Evolutionary conservation across 306 rosid species (phyloP).

Genomic region (Morella rubra): DNA sequence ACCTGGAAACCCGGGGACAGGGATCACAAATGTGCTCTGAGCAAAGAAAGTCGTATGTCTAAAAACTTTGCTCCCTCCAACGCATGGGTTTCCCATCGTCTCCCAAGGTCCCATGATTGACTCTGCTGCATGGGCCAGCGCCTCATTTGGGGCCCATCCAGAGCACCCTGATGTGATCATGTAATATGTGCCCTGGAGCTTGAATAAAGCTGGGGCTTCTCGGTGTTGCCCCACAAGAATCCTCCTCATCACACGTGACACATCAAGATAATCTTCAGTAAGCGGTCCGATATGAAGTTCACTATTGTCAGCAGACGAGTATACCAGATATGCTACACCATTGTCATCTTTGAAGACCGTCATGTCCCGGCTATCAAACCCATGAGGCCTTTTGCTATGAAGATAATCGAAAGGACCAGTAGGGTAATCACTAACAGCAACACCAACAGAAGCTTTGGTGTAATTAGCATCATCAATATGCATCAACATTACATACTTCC

Average conservation of each 20-base stretch:
- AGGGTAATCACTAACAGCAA: conserved; percentile 77
- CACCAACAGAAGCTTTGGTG: conserved; percentile 85
- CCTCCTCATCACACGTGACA: conserved; percentile 55
- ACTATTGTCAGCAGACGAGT: conserved; percentile 95
- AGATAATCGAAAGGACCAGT: conserved; percentile 87
- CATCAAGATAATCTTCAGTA: conserved; percentile 73
- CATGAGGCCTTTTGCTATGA: conserved; percentile 89
- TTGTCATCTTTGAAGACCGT: conserved; percentile 90
- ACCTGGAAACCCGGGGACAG: conserved; percentile 63
- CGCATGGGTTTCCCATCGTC: conserved; percentile 84
- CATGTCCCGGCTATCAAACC: conserved; percentile 93
- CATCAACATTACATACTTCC: conserved; percentile 98
- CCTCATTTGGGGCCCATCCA: conserved; percentile 98
- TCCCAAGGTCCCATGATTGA: conserved; percentile 94
- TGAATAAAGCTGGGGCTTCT: conserved; percentile 98
- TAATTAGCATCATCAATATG: conserved; percentile 93
- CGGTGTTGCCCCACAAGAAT: conserved; percentile 86
- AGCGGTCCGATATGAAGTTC: conserved; percentile 93
- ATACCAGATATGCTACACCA: conserved; percentile 75
- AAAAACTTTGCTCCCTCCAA: conserved; percentile 78
- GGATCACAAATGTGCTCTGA: conserved; percentile 89
- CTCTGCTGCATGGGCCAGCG: conserved; percentile 88
- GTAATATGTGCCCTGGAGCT: conserved; percentile 82
- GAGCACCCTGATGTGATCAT: conserved; percentile 99
- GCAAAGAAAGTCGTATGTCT: conserved; percentile 77